Percentiles rank a stretch among this genome's conserved stretches.
These are phyloP conservation scores for Candida schatavii DNA, from an alignment of 805 yeast species.

Conservation along the genomic window DNA sequence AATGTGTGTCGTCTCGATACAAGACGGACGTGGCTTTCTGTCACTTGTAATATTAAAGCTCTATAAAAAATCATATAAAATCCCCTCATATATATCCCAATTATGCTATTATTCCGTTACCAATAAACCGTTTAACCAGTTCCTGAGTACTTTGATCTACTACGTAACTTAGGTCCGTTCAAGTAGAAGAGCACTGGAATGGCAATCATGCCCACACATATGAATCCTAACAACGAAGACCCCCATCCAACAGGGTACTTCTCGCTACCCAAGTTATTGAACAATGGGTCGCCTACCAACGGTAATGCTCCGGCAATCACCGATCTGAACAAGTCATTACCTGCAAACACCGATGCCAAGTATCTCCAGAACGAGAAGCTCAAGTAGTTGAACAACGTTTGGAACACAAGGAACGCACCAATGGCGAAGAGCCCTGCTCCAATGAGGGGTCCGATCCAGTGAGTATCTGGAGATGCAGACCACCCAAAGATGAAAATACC, in stretches of 20 bases:
- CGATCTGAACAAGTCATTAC: slow-evolving; percentile 48
- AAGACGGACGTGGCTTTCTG: too few species aligned
- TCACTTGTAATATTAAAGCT: too few species aligned
- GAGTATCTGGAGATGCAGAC: slow-evolving; percentile 37
- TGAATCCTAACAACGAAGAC: slow-evolving; percentile 44
- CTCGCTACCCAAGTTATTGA: slow-evolving; percentile 43
- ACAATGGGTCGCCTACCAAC: slow-evolving; percentile 60
- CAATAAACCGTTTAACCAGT: too few species aligned
- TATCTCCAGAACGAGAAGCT: slow-evolving; percentile 46
- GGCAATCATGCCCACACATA: slow-evolving; percentile 40
- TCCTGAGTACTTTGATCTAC: slow-evolving; percentile 35
- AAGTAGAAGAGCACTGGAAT: slow-evolving; percentile 46
- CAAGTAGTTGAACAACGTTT: slow-evolving; percentile 47
- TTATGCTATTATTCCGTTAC: too few species aligned
- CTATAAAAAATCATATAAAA: too few species aligned
- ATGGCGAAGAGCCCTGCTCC: slow-evolving; percentile 38
- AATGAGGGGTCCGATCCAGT: slow-evolving; percentile 49
- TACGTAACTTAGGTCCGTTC: slow-evolving; percentile 41
- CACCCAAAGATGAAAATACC: slow-evolving; percentile 48
- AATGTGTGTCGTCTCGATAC: too few species aligned
- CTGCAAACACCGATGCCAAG: slow-evolving; percentile 57
- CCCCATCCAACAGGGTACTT: slow-evolving; percentile 61
- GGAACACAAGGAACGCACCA: slow-evolving; percentile 46
- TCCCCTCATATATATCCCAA: too few species aligned
- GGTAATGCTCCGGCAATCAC: slow-evolving; percentile 57